Evolutionary conservation across 805 yeast species (phyloP).

Genomic region (Kluyveromyces aestuarii): DNA sequence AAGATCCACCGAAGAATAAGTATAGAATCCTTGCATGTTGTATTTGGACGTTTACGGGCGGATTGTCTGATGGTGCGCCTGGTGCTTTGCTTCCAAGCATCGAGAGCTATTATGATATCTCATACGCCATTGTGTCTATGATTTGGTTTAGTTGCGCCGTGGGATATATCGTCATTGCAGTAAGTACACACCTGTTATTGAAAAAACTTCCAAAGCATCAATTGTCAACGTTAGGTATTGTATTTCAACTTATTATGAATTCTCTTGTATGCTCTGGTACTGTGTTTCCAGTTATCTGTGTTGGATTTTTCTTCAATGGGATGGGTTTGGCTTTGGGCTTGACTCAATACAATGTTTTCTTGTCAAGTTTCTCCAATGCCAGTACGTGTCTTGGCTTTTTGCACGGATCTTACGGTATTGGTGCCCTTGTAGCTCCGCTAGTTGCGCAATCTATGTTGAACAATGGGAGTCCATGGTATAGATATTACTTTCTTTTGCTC

Average conservation of each 20-base stretch:
- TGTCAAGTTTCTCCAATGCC: slow-evolving; percentile 38
- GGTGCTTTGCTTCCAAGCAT: slow-evolving; percentile 52
- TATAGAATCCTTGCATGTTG: slow-evolving; percentile 36
- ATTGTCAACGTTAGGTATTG: slow-evolving; percentile 33
- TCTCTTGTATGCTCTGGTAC: slow-evolving; percentile 41
- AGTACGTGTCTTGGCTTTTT: slow-evolving; percentile 43
- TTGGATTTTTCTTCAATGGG: slow-evolving; percentile 51
- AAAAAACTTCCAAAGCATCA: slow-evolving; percentile 33
- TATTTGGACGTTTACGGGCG: slow-evolving; percentile 34
- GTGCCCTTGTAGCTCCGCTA: slow-evolving; percentile 55
- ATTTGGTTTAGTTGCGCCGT: slow-evolving; percentile 50
- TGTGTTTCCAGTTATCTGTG: slow-evolving; percentile 38
- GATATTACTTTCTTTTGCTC: slow-evolving; percentile 43
- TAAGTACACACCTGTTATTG: slow-evolving; percentile 38
- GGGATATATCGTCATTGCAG: slow-evolving; percentile 46
- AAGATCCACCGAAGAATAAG: slow-evolving; percentile 35
- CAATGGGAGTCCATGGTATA: slow-evolving; percentile 44
- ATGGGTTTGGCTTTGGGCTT: slow-evolving; percentile 42
- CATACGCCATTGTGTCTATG: slow-evolving; percentile 45
- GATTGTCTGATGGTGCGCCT: slow-evolving; percentile 48
- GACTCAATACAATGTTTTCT: slow-evolving; percentile 44
- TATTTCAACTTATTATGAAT: slow-evolving; percentile 33
- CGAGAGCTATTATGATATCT: slow-evolving; percentile 38
- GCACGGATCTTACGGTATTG: slow-evolving; percentile 57
- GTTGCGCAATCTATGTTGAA: slow-evolving; percentile 47